Evolutionary conservation across 192 early-diverging fungal species (phyloP).

Genomic region (Allomyces macrogynus): DNA sequence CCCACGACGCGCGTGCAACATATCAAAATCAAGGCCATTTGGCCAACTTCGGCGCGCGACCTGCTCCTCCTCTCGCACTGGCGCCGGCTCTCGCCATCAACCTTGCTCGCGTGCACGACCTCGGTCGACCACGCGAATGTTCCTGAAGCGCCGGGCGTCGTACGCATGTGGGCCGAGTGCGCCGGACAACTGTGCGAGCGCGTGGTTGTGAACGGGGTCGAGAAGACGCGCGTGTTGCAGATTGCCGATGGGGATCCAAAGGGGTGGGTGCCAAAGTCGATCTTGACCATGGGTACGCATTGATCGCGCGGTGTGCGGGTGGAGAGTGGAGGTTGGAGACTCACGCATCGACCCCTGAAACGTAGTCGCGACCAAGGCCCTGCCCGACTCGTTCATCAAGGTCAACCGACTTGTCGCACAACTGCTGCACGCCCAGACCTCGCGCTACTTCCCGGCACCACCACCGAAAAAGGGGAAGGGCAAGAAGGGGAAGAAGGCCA

Average conservation of each 20-base stretch:
- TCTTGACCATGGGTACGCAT: background rate
- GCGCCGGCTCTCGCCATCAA: background rate
- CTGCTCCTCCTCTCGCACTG: background rate
- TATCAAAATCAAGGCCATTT: slow-evolving; percentile 1
- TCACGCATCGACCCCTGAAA: too few species aligned
- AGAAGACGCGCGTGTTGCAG: background rate
- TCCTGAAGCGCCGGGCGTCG: background rate
- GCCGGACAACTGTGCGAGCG: background rate
- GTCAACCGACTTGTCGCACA: background rate
- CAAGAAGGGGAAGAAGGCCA: background rate
- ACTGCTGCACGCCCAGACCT: background rate
- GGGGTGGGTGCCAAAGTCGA: background rate
- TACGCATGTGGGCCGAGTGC: background rate
- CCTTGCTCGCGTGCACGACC: background rate
- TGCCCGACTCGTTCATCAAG: background rate
- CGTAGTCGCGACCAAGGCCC: background rate
- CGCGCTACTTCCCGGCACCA: background rate
- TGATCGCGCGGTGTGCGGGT: background rate
- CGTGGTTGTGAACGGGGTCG: background rate
- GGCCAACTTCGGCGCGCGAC: background rate
- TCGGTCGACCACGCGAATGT: background rate
- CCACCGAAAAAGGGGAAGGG: too few species aligned
- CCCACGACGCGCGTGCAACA: background rate
- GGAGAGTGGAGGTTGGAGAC: background rate
- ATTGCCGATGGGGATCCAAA: background rate